Evolutionary conservation across 768 basidiomycete species (phyloP), one percentile per base, ranked within the genome.

Genomic region (Boletellus ananiceps): DNA sequence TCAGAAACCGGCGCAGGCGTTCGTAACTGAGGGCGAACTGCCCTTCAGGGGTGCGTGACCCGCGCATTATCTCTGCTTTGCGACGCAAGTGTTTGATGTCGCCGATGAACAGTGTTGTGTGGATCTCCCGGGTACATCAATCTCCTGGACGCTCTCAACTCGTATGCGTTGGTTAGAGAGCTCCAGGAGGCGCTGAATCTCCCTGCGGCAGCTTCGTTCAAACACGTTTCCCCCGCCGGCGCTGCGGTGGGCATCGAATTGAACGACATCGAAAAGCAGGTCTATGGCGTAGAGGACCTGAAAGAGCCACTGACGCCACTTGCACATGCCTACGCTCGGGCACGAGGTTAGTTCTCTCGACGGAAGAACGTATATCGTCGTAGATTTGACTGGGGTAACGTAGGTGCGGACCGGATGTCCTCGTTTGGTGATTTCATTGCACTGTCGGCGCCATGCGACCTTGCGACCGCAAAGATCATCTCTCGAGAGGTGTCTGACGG

Each of bases 341-440:
- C 96, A 41, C 83, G 96, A 63, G 95, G 91, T 86, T 55, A 42
- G 75, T 67, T 8, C 40, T 11, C 27, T 31, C 15, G 32, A 41
- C 5, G n/a, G 19, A 46, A 41, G 27, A 29, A n/a, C 31, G 43
- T 25, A 27, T 19, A 31, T 40, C 8, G 18, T 35, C 40, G 37
- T 13, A 5, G 43, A 51, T 52, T 47, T 48, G 15, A 49, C 50
- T 47, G 15, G 40, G 18, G 21, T 55, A 27, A 48, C 56, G 6
- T 56, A 90, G 89, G 93, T 49, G 95, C 96, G 19, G 96, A 99
- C 67, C 84, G 96, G 46, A 99, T 99, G 96, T 97, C 95, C 1
- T 97, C 95, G 2, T 99, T 98, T 66, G 96, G 96, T 5, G 96
- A 99, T 72, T 99, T 98, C 67, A 94, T 99, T 59, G 96, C 93